Percentiles rank a stretch among this genome's conserved stretches.
Conservation (phyloP, 805 yeast species). For the Yamadazyma akitaensis region DNA sequence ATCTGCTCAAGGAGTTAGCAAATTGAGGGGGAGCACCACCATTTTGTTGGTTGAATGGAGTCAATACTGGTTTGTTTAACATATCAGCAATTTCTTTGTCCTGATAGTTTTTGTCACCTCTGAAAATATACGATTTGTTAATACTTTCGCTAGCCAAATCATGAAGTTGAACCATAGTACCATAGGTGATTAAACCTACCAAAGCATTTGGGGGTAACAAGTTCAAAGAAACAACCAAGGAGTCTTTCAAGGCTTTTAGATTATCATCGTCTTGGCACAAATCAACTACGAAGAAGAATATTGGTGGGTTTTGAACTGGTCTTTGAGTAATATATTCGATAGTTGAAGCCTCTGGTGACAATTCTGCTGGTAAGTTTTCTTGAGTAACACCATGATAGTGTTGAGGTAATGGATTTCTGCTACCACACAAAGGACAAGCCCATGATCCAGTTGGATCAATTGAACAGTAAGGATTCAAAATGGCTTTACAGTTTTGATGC, state of each 20-base stretch:
- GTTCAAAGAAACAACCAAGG: conserved; percentile 36
- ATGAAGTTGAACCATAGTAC: conserved; percentile 57
- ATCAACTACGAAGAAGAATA: conserved; percentile 56
- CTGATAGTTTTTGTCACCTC: conserved; percentile 53
- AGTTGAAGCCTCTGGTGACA: conserved; percentile 41
- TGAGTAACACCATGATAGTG: conserved; percentile 18
- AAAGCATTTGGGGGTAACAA: conserved; percentile 53
- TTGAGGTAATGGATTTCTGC: conserved; percentile 41
- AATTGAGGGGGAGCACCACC: conserved; percentile 7
- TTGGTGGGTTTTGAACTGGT: conserved; percentile 39
- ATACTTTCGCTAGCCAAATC: conserved; percentile 41
- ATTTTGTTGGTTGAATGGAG: conserved; percentile 2
- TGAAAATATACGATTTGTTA: conserved; percentile 43
- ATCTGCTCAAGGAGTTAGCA: conserved; percentile 22
- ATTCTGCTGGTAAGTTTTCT: conserved; percentile 30
- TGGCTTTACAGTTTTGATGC: conserved; percentile 48
- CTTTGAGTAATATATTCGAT: conserved; percentile 49
- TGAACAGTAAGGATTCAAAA: conserved; percentile 51
- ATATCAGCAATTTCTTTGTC: conserved; percentile 37
- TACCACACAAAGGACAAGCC: conserved; percentile 57
- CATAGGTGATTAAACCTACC: conserved; percentile 58
- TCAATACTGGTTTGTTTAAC: conserved; percentile 15
- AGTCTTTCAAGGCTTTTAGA: conserved; percentile 48
- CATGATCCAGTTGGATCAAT: conserved; percentile 38
- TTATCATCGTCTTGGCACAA: conserved; percentile 51